A percentile compares a stretch with the other conserved stretches of the same genome.
These are phyloP conservation scores for Penicillium ucsense DNA, from an alignment of 495 filamentous ascomycete species.

Conservation along the genomic window DNA sequence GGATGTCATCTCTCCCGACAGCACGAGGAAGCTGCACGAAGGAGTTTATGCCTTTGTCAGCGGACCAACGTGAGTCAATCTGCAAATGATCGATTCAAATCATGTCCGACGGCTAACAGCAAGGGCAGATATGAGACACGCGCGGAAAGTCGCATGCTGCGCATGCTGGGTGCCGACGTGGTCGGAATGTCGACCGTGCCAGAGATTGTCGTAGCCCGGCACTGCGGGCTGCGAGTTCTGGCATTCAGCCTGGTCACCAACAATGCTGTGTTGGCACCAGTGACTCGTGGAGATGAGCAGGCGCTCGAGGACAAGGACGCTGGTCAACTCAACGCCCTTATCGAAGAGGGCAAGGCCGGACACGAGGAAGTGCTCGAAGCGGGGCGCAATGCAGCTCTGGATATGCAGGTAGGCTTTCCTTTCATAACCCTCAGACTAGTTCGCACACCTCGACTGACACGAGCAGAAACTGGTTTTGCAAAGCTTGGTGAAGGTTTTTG, in stretches of 20 bases:
- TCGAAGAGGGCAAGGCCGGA: slow-evolving; percentile 57
- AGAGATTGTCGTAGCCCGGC: slow-evolving; percentile 65
- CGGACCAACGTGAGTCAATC: slow-evolving; percentile 50
- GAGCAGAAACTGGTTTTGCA: slow-evolving; percentile 32
- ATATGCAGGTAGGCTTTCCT: slow-evolving; percentile 52
- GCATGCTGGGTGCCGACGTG: slow-evolving; percentile 55
- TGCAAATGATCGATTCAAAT: background rate
- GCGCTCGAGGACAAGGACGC: slow-evolving; percentile 29
- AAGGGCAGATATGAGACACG: slow-evolving; percentile 59
- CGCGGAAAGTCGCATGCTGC: slow-evolving; percentile 67
- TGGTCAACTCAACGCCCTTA: slow-evolving; percentile 42
- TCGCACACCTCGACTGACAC: slow-evolving; percentile 9
- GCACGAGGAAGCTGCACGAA: slow-evolving; percentile 50
- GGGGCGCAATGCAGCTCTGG: slow-evolving; percentile 49
- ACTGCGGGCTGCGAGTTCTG: slow-evolving; percentile 58
- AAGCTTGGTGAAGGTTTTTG: slow-evolving; percentile 24
- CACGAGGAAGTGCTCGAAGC: slow-evolving; percentile 66
- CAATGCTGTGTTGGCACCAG: slow-evolving; percentile 53
- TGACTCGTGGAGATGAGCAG: slow-evolving; percentile 50
- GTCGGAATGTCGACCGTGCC: slow-evolving; percentile 77
- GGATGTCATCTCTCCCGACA: slow-evolving; percentile 28
- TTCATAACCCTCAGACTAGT: background rate
- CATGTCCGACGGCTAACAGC: slow-evolving; percentile 1
- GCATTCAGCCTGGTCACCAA: slow-evolving; percentile 75
- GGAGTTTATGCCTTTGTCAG: slow-evolving; percentile 68